Evolutionary conservation across 257 asterid species (phyloP), one percentile per base, ranked within the genome.

Genomic region (Nicotiana sylvestris): DNA sequence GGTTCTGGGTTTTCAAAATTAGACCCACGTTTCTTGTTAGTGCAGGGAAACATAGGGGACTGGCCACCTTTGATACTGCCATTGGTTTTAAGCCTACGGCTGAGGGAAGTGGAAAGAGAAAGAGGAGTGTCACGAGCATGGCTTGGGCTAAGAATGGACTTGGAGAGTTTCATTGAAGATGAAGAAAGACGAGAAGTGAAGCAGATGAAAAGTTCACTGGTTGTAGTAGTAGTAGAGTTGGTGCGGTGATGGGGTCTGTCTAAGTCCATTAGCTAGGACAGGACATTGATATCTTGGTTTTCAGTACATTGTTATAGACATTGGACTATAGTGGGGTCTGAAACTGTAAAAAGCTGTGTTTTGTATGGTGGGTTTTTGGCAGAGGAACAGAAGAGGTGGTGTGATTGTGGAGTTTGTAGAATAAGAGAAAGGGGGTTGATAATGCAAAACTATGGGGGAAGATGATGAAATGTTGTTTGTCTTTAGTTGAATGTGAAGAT

Each of bases 1-100:
- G 99, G 99, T 82, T 96, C 99, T 0, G 96, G 98, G 84, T 93
- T 94, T 9, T 96, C 99, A 55, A 90, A 92, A 0, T 66, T 90
- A n/a, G 92, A 85, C 16, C 92, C 97, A 8, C 90, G 84, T 65
- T 91, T 92, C 83, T 89, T 92, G 7, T 89, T 90, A 25, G 85
- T 78, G 35, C 86, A 30, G 6, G 95, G 84, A 83, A 91, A 85
- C 57, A 92, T 90, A 5, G 98, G 98, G 12, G 99, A 93, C 62
- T 88, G 92, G 37, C 98, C 97, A 12, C 92, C 98, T 46, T 93
- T 96, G 58, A 94, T 81, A 72, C 98, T 94, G 43, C 97, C 97
- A 68, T 90, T 96, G 62, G 86, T 58, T 69, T 92, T 90, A 33
- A 93, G 97, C 68, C 95, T 88, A 76, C 98, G 95, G 78, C 98